Base-by-base conservation (phyloP, 177 flowering plant genomes). In the Tripterygium wilfordii region DNA sequence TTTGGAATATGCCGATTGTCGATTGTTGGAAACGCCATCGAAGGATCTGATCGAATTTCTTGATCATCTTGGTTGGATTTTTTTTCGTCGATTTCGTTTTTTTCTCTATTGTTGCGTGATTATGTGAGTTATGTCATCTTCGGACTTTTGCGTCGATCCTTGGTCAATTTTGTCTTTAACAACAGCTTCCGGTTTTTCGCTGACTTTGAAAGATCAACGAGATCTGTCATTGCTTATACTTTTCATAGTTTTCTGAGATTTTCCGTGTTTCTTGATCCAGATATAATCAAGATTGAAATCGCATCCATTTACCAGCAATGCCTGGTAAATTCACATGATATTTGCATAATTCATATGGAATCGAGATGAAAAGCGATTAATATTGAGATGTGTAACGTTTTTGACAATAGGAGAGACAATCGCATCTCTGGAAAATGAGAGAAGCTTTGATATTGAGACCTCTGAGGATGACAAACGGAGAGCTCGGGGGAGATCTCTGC, bases 381-480 rank as follows among this genome's bases (percentile, higher is more conserved):
- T n/a, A 19, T 29, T 48, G 33, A 36, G 17, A 18, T 42, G 12
- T 37, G 12, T 23, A 18, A 1, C 1, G 8, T 53, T 47, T 36
- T 17, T 30, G 15, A 3, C 19, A 22, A 51, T 51, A 64, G 78
- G 70, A 20, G 82, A 73, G 51, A 62, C 66, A 37, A 20, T 52
- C 30, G 6, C 17, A 28, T 20, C 43, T 40, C 71, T 51, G 31
- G 85, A 76, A 33, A 73, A 72, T 14, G 82, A 67, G 40, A 64
- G 60, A 36, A 48, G 65, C 51, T 54, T 57, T 9, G 76, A 72
- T 45, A 8, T 44, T 5, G 83, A 79, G 63, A 51, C 39, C 0
- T 76, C 71, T 0, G 88, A 79, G 63, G 88, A 81, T 24, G 88
- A 83, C 66, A 73, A 65, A 54, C 54, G 70, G 57, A 66, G 69